Evolutionary conservation across 441 rosid species (phyloP).

Genomic region (Pelargonium myrrhifolium): DNA sequence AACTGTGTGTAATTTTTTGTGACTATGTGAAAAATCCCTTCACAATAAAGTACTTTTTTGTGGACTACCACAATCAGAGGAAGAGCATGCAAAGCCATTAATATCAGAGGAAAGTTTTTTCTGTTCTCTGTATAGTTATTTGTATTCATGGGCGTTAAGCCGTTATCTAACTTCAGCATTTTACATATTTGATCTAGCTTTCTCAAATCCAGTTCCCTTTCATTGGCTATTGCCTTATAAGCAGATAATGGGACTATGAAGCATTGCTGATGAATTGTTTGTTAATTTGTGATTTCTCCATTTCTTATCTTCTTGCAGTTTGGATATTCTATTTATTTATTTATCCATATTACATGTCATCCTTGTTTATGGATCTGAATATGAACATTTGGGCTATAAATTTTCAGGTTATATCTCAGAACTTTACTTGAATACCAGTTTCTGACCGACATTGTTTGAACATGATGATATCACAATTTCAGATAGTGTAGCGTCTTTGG

Average conservation of each 20-base stretch:
- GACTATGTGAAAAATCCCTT: neutral
- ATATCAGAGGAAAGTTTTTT: slow-evolving; percentile 48
- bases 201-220: neutral
- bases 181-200: neutral
- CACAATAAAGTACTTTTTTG: neutral
- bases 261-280: slow-evolving; percentile 1
- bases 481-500: neutral
- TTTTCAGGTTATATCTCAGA: slow-evolving; percentile 20
- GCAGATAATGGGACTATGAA: too few relatives aligned
- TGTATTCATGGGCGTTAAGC: neutral
- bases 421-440: slow-evolving; percentile 2
- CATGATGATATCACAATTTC: neutral
- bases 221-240: neutral
- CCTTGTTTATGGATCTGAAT: neutral
- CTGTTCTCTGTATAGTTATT: slow-evolving; percentile 3
- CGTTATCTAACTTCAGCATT: neutral
- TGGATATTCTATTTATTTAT: neutral
- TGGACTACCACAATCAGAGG: too few relatives aligned
- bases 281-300: neutral
- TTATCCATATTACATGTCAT: neutral
- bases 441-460: neutral
- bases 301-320: neutral
- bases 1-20: neutral
- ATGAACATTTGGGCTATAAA: neutral
- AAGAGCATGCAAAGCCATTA: slow-evolving; percentile 77